These are phyloP conservation scores for Elaeis guineensis DNA, from an alignment of 176 grass and related monocot genomes.

Conservation along the genomic window DNA sequence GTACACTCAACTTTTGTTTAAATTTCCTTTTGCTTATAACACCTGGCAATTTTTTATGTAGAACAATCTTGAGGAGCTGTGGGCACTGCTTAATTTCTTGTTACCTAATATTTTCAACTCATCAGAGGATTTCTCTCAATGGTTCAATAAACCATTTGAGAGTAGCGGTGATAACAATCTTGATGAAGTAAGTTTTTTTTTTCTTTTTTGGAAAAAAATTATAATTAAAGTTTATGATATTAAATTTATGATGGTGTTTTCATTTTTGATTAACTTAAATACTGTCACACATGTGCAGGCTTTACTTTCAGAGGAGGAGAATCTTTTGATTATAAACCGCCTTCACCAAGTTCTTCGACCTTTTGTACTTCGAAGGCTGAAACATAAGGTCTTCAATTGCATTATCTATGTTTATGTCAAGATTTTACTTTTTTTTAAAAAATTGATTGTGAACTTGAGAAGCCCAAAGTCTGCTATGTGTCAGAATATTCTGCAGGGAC, in stretches of 20 bases:
- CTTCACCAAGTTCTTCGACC: constrained; percentile 99
- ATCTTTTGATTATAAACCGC: constrained; percentile 98
- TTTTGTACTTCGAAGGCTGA: constrained; percentile 94
- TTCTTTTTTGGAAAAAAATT: too few species aligned
- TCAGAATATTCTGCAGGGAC: too few species aligned
- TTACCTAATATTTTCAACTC: constrained; percentile 99
- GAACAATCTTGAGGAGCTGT: constrained; percentile 99
- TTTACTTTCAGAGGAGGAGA: constrained; percentile 98
- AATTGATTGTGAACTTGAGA: too few species aligned
- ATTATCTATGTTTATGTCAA: constrained; percentile 22
- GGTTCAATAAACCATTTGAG: constrained; percentile 99
- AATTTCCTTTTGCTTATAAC: constrained; percentile 24
- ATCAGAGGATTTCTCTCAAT: constrained; percentile 96
- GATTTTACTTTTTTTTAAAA: background rate
- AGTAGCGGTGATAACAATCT: constrained; percentile 70
- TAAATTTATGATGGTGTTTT: too few species aligned
- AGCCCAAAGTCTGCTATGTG: too few species aligned
- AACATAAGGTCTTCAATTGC: constrained; percentile 71
- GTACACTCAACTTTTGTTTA: too few species aligned
- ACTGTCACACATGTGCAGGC: constrained; percentile 29
- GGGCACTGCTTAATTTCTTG: constrained; percentile 97
- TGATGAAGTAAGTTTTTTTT: constrained; percentile 54
- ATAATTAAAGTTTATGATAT: too few species aligned
- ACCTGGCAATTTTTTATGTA: constrained; percentile 37
- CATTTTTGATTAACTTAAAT: too few species aligned